Base-by-base conservation (phyloP, 106 monocot species). In the Acorus gramineus region DNA sequence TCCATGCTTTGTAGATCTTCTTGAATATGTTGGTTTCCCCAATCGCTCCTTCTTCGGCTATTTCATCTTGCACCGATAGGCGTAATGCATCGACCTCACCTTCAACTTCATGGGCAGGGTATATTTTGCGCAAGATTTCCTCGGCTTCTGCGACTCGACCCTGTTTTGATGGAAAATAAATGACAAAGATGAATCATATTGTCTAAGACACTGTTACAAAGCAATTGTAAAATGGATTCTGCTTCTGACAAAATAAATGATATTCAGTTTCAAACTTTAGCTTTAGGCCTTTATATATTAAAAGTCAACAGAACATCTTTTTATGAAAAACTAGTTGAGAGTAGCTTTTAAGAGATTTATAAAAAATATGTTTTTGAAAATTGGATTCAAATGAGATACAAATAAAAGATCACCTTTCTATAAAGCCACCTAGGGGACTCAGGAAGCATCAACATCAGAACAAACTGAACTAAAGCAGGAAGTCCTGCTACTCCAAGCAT, bases 371-470 rank as follows among this genome's bases (percentile, higher is more conserved):
- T 28, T 28, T 28, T 28, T 28, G 28, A 28, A 28, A 28, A 28
- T 28, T 28, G 28, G 28, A 28, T 28, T 28, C 28, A 28, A 28
- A 28, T 28, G 28, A 28, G 28, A 28, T 28, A 28, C 28, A 28
- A 28, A 28, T 28, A 28, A 28, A 28, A 28, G 8, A 53, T 2
- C 14, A 89, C 85, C 90, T 84, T 80, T 73, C 92, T 78, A 70
- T 85, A 92, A 10, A 92, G 79, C 87, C 92, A 92, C 63, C 92
- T 71, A 47, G 92, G 87, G 14, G 86, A 92, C 66, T 92, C 92
- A n/a, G 87, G 87, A 42, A 87, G 84, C 65, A 74, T 75, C 59
- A 81, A 50, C 92, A 92, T 84, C 58, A 85, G 59, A 4, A 85
- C 10, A 64, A 92, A 82, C 70, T 92, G 92, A 14, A 87, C 11